Evolutionary conservation across 2,329 filamentous ascomycete genomes (phyloP).

Genomic region (Pezicula carpinea): DNA sequence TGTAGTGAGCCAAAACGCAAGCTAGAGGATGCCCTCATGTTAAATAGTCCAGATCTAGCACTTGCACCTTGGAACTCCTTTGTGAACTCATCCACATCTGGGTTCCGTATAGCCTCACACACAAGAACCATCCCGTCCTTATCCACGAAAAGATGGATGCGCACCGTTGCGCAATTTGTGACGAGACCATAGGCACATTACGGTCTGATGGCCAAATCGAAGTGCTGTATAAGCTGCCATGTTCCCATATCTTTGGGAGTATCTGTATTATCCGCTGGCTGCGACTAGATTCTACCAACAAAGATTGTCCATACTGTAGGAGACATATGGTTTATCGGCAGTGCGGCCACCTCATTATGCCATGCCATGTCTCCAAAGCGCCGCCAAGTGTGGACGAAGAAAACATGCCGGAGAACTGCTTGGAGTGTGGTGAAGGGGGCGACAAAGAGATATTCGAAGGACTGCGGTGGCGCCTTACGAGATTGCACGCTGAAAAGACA

Average conservation of each 20-base stretch:
- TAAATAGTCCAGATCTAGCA: no score
- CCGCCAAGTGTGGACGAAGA: conserved; percentile 10
- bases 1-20: not conserved
- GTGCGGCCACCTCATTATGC: conserved; percentile 20
- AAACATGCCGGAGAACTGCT: conserved; percentile 20
- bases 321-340: conserved; percentile 19
- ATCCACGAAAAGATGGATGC: not conserved
- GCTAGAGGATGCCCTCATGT: no score
- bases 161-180: conserved; percentile 13
- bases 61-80: no score
- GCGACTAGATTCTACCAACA: conserved; percentile 12
- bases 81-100: no score
- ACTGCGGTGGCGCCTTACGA: conserved; percentile 10
- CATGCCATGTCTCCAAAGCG: conserved; percentile 3
- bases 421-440: conserved; percentile 14
- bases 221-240: conserved; percentile 16
- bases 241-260: conserved; percentile 21
- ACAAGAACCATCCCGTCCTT: no score
- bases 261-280: conserved; percentile 24
- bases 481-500: conserved; percentile 11
- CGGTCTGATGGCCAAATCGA: conserved; percentile 15
- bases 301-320: conserved; percentile 23
- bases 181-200: conserved; percentile 4
- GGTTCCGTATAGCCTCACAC: no score
- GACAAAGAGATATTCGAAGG: conserved; percentile 2